Conservation (phyloP, 495 filamentous ascomycete genomes). For the Melanomma pulvis-pyrius region DNA sequence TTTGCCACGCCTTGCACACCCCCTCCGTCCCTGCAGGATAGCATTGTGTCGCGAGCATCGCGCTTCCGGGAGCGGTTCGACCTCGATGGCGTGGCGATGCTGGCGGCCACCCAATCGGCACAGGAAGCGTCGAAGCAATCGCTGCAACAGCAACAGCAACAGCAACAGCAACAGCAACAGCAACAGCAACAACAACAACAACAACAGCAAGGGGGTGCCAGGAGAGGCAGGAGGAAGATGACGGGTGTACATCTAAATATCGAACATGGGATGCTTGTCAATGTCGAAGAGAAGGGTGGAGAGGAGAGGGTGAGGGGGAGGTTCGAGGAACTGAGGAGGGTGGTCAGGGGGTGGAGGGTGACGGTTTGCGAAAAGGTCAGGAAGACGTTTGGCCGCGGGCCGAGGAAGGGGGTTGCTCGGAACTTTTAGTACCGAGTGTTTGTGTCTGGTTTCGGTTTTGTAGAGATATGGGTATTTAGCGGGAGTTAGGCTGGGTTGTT, state of each 20-base stretch:
- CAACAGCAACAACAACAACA: no score
- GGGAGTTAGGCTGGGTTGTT: no score
- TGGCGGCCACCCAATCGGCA: background rate
- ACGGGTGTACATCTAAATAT: background rate
- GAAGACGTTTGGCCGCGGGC: background rate
- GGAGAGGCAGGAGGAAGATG: background rate
- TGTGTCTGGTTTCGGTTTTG: no score
- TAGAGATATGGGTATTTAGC: no score
- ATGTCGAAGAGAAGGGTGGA: background rate
- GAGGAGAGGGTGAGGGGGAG: background rate
- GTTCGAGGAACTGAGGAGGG: background rate
- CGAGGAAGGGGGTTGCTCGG: background rate
- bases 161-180: background rate
- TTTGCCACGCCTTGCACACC: background rate
- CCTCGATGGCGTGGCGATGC: background rate
- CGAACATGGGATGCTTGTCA: background rate
- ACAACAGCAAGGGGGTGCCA: no score
- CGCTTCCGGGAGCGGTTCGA: background rate
- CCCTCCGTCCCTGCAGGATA: background rate
- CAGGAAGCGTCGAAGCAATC: background rate
- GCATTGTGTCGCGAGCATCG: background rate
- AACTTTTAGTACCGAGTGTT: background rate
- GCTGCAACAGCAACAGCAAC: background rate
- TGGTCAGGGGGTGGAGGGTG: background rate
- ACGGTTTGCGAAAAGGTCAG: background rate